Base-by-base conservation (phyloP, 2,329 filamentous ascomycete species). In the Cladophialophora yegresii region DNA sequence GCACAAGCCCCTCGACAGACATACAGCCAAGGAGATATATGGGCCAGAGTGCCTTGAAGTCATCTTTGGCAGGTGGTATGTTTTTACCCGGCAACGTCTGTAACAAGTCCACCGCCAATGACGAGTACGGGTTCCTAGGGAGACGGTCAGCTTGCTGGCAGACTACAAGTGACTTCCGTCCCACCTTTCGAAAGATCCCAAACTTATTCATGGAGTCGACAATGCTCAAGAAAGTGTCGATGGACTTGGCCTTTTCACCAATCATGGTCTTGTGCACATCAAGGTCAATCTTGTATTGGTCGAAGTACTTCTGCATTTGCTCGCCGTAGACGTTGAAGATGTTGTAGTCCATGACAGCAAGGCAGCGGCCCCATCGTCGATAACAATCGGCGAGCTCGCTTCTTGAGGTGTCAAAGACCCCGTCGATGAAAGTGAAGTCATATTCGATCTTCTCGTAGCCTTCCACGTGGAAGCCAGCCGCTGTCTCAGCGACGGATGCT, bases 391-490 rank as follows among this genome's bases (percentile, higher is more conserved):
- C 86, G 9, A 91, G 81, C 70, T 89, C 82, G 16, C 78, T 71
- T 71, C 89, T 89, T 67, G 80, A 71, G 49, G 80, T 71, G 72
- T 89, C 78, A 75, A 91, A 90, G 62, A 91, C 82, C 54, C 84
- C 85, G 70, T 91, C 88, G 54, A 90, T 82, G 76, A 91, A 90
- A 61, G 86, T 85, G 75, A 91, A 91, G 76, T 89, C 87, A 74
- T 90, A 90, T 72, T 89, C 85, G 73, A 90, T 90, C 81, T 89
- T 90, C 80, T 91, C 88, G 71, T 89, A 89, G 26, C 88, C 88
- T 70, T 87, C 85, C 66, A 90, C 87, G 69, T 88, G 85, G 77
- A 90, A 90, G 43, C 88, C 88, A 65, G 81, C 79, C 70, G 81
- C 77, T 67, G 86, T 90, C 77, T 88, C 84, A 66, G 80, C 77